Evolutionary conservation across 78 protist species (phyloP).

Genomic region (Ministeria vibrans): DNA sequence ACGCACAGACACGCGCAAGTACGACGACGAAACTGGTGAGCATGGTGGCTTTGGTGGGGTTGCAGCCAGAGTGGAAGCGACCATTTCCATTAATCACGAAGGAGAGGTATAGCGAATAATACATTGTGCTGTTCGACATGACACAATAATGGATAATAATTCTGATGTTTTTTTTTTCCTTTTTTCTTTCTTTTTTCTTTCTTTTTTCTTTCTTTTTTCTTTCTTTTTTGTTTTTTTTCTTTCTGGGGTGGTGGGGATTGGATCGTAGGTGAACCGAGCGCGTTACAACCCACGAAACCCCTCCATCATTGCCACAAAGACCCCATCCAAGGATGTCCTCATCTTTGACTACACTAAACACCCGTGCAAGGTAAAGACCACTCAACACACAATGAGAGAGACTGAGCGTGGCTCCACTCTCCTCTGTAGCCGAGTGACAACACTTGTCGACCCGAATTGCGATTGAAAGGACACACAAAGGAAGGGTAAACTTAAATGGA

Average conservation of each 20-base stretch:
- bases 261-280: slow-evolving; percentile 40
- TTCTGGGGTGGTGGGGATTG: no score
- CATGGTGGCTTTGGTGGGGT: slow-evolving; percentile 54
- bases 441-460: slow-evolving; percentile 54
- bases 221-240: no score
- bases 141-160: neutral
- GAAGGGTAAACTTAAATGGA: slow-evolving; percentile 59
- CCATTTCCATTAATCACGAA: slow-evolving; percentile 72
- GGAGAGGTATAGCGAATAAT: slow-evolving; percentile 92
- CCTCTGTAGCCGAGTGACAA: slow-evolving; percentile 24
- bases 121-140: neutral
- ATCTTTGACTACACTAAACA: slow-evolving; percentile 85
- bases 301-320: slow-evolving; percentile 86
- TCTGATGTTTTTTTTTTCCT: neutral
- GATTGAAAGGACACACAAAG: slow-evolving; percentile 74
- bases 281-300: slow-evolving; percentile 90
- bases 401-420: no score
- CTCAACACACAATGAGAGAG: neutral
- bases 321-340: slow-evolving; percentile 68
- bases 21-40: slow-evolving; percentile 54
- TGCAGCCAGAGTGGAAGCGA: slow-evolving; percentile 49
- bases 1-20: slow-evolving; percentile 52
- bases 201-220: neutral
- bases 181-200: neutral
- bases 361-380: slow-evolving; percentile 45